These are phyloP conservation scores for Forsythia viridissima DNA, from an alignment of 257 asterid genomes.

Conservation along the genomic window DNA sequence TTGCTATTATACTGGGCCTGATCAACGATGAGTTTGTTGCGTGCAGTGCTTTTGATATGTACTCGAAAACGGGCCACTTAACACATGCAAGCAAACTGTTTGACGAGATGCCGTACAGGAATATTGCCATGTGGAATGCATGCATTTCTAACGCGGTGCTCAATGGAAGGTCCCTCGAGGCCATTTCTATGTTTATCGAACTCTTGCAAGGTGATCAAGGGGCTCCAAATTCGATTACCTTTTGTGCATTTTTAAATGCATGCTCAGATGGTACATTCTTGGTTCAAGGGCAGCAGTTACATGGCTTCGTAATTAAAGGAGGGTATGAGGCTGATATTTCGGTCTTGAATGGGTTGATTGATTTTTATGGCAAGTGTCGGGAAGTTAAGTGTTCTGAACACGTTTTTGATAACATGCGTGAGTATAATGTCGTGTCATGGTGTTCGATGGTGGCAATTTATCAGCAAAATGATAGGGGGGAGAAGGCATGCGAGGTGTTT, in stretches of 20 bases:
- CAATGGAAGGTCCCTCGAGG: conserved; percentile 50
- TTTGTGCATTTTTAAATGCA: conserved; percentile 79
- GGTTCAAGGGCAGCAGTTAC: conserved; percentile 66
- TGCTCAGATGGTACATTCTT: conserved; percentile 62
- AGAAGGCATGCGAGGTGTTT: conserved; percentile 58
- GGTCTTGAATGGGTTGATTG: conserved; percentile 69
- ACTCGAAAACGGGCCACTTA: conserved; percentile 43
- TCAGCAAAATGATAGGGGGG: conserved; percentile 76
- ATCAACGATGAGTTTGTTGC: conserved; percentile 67
- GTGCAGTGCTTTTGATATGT: conserved; percentile 85
- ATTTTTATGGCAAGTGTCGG: conserved; percentile 78
- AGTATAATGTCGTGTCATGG: conserved; percentile 75
- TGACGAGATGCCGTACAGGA: conserved; percentile 70
- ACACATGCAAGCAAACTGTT: conserved; percentile 60
- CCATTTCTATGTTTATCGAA: conserved; percentile 48
- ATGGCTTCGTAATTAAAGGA: conserved; percentile 52
- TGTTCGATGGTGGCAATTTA: conserved; percentile 75
- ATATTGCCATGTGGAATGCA: conserved; percentile 87
- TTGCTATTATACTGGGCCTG: conserved; percentile 50
- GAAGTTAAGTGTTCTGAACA: conserved; percentile 47
- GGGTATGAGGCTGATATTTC: conserved; percentile 64
- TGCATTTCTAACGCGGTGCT: conserved; percentile 67
- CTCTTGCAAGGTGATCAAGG: conserved; percentile 44
- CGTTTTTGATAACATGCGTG: conserved; percentile 53
- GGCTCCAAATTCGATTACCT: conserved; percentile 69